A percentile compares a stretch with the other conserved stretches of the same genome.
phyloP scores from a whole-genome alignment of 2,329 filamentous ascomycete genomes.

The Onygenales sp. region DNA sequence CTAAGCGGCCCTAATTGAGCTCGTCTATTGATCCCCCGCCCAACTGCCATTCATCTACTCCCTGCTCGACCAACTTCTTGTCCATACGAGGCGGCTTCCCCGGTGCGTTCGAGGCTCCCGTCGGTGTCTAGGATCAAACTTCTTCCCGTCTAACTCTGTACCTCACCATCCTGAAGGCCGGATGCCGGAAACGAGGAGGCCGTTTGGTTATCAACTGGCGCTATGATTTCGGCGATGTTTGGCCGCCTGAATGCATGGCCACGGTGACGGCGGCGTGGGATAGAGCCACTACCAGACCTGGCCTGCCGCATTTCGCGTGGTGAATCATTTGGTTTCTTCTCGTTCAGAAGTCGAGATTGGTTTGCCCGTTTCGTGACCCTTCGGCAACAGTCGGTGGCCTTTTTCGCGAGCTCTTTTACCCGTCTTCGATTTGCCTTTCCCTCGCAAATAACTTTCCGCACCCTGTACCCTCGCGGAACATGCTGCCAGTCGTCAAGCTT shows the following conservation, averaged over 20 bases:
- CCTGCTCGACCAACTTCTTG: too few species aligned
- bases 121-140: too few species aligned
- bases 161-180: too few species aligned
- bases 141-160: too few species aligned
- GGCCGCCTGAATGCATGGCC: not conserved
- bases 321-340: not conserved
- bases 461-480: conserved; percentile 25
- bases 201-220: not conserved
- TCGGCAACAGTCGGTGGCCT: conserved; percentile 14
- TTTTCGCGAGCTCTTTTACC: conserved; percentile 19
- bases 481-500: conserved; percentile 31
- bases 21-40: too few species aligned
- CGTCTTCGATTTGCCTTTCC: conserved; percentile 27
- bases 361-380: conserved; percentile 6
- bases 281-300: conserved; percentile 7
- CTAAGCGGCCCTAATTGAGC: too few species aligned
- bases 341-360: not conserved
- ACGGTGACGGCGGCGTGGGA: not conserved
- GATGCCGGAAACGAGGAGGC: not conserved
- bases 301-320: not conserved
- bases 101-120: too few species aligned
- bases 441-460: conserved; percentile 27
- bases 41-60: too few species aligned
- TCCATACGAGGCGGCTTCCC: too few species aligned
- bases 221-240: not conserved